Evolutionary conservation across 352 stramenopile genomes (phyloP), one percentile per base, ranked within the genome.

Genomic region (Phytophthora tentaculata): DNA sequence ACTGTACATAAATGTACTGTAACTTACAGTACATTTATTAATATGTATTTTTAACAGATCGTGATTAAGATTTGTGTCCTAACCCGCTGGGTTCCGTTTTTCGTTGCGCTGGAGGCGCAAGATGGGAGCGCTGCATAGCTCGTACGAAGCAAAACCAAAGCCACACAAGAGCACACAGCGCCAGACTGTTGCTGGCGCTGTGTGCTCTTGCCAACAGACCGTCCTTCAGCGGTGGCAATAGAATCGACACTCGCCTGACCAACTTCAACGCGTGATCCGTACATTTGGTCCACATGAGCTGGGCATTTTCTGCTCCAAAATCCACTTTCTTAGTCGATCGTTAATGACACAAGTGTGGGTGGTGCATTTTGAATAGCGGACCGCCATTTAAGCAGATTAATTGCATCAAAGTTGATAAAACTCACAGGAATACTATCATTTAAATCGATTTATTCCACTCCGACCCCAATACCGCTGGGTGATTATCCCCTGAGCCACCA

Each of bases 101-200:
- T 43, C 26, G 23, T 55, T 32, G 8, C 41, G 43, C 51, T 68
- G 19, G 7, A 20, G 13, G 47, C 43, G 44, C 41, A 47, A 29
- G 61, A 69, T 69, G 61, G 44, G 61, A 57, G 53, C 12, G n/a
- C 32, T 58, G 32, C 61, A 69, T 63, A 69, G 14, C 51, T 63
- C 43, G 56, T 55, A 37, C 44, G 7, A 24, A 23, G 28, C 54
- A 49, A 41, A 12, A 39, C 14, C 8, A 43, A 50, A 47, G 44
- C 56, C 56, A 63, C 29, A 63, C 47, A 53, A 32, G 14, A 56
- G 29, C 26, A 26, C 60, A 50, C 17, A 24, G 39, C 14, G 35
- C 35, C 35, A 43, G 35, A n/a, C n/a, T 8, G 9, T 32, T 32
- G 28, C 28, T 32, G 28, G 28, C 28, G 5, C 28, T 32, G 28